phyloP scores from a whole-genome alignment of 2,329 filamentous ascomycete species.

The Pseudogymnoascus sp. region DNA sequence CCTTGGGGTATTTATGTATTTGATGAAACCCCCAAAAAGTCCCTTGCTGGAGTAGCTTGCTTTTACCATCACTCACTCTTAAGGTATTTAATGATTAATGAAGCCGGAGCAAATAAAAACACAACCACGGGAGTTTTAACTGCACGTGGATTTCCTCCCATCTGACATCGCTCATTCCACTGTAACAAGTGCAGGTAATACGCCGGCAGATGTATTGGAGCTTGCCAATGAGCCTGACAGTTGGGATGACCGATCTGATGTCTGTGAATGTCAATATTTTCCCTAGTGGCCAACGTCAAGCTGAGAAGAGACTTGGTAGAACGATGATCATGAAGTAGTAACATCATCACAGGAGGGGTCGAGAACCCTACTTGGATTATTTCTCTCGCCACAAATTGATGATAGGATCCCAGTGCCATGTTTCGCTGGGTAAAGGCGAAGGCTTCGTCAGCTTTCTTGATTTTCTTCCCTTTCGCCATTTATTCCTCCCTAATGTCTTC shows the following conservation, averaged over 20 bases:
- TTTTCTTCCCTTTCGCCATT: too few relatives aligned
- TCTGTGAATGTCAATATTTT: neutral
- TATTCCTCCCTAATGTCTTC: too few relatives aligned
- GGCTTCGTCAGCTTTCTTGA: too few relatives aligned
- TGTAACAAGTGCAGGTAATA: neutral
- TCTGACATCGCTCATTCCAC: neutral
- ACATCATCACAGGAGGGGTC: neutral
- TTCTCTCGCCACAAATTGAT: neutral
- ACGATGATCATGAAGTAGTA: neutral
- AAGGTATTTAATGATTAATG: neutral
- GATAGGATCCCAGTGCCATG: neutral
- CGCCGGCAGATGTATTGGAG: neutral
- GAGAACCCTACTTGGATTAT: neutral
- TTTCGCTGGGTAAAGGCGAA: neutral
- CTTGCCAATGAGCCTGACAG: neutral
- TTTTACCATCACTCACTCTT: neutral
- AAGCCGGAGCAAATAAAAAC: neutral
- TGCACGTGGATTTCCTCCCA: neutral
- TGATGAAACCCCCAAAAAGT: neutral
- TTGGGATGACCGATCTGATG: neutral
- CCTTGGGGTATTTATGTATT: neutral
- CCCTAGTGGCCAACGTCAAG: neutral
- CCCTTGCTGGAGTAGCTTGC: neutral
- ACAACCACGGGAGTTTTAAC: neutral
- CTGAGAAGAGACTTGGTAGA: neutral